Percentiles rank a stretch among this genome's conserved stretches.
These are phyloP conservation scores for Talaromyces islandicus DNA, from an alignment of 2,329 filamentous ascomycete genomes.

Conservation along the genomic window DNA sequence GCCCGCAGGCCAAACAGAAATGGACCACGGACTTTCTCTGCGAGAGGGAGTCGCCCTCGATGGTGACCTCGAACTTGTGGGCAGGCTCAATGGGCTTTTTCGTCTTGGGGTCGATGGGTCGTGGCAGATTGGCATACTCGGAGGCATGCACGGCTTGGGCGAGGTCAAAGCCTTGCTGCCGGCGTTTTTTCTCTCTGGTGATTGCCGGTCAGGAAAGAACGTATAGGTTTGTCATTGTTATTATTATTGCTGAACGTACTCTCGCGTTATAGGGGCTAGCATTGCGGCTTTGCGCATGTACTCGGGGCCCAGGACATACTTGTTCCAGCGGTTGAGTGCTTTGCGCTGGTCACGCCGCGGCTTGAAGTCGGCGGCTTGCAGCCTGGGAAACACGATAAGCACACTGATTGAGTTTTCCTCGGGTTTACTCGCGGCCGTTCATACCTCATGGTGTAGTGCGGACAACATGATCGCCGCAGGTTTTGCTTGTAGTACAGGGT, in stretches of 20 bases:
- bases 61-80: conserved; percentile 43
- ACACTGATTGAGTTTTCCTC: neutral
- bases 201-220: conserved; percentile 8
- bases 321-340: conserved; percentile 45
- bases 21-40: conserved; percentile 36
- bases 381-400: conserved; percentile 19
- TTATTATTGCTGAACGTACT: conserved; percentile 28
- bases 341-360: conserved; percentile 42
- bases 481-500: conserved; percentile 47
- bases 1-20: neutral
- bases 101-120: conserved; percentile 39
- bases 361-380: conserved; percentile 38
- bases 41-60: conserved; percentile 43
- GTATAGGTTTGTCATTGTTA: too few species aligned
- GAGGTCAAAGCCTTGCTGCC: conserved; percentile 40
- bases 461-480: conserved; percentile 76
- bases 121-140: conserved; percentile 39
- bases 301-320: conserved; percentile 41
- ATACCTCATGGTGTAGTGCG: conserved; percentile 60
- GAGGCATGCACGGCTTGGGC: conserved; percentile 35
- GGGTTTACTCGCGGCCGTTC: neutral
- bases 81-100: conserved; percentile 42
- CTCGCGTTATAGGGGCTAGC: conserved; percentile 39
- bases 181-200: conserved; percentile 37
- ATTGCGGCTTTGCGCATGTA: conserved; percentile 41